Conservation (phyloP, 108 stramenopile genomes). For the Chaetoceros tenuissimus region DNA sequence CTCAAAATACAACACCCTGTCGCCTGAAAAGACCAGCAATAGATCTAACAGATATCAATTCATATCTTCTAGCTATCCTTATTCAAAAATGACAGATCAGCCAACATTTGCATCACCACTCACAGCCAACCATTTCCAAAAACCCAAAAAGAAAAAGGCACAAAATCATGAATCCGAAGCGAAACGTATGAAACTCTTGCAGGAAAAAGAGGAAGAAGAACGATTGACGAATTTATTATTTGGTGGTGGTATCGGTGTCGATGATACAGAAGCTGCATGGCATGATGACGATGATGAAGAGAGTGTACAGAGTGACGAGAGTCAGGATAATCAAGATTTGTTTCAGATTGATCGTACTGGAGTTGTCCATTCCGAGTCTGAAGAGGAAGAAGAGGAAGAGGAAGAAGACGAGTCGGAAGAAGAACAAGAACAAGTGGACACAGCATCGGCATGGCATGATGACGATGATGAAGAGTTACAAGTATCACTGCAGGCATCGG, state of each 20-base stretch:
- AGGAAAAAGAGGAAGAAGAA: conserved; percentile 27
- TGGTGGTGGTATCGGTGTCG: conserved; percentile 14
- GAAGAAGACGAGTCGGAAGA: conserved; percentile 4
- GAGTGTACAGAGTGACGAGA: conserved; percentile 1
- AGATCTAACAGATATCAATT: too few relatives aligned
- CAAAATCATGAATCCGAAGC: too few relatives aligned
- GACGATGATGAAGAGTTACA: conserved; percentile 26
- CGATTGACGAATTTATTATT: conserved; percentile 34
- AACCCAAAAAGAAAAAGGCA: conserved; percentile 9
- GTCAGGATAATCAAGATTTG: conserved; percentile 3
- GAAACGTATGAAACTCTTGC: conserved; percentile 15
- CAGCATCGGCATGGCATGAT: conserved; percentile 33
- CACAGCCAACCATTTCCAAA: too few relatives aligned
- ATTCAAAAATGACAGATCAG: too few relatives aligned
- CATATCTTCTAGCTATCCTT: too few relatives aligned
- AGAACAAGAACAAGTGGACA: conserved; percentile 7
- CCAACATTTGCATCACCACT: not conserved
- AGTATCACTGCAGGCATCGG: conserved; percentile 22
- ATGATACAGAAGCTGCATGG: conserved; percentile 1
- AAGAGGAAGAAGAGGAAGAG: conserved; percentile 7
- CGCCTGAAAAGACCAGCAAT: too few relatives aligned
- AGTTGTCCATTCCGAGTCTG: conserved; percentile 8
- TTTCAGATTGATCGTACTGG: conserved; percentile 44
- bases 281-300: conserved; percentile 2
- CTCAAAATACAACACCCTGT: too few relatives aligned